These are phyloP conservation scores for Amniculicola lignicola DNA, from an alignment of 495 filamentous ascomycete species.

Conservation along the genomic window DNA sequence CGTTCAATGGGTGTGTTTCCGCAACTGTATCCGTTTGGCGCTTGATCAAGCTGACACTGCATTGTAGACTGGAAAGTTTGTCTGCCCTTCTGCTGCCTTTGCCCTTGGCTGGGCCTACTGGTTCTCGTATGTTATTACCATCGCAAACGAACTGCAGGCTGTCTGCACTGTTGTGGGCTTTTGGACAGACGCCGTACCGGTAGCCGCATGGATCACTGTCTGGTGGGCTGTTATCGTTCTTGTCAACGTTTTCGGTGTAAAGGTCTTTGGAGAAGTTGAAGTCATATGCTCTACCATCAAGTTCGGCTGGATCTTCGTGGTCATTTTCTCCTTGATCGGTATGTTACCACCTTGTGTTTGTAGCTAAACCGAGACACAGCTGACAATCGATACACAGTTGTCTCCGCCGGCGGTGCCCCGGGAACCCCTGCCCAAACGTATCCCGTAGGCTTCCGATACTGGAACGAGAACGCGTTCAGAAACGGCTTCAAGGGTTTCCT, in stretches of 20 bases:
- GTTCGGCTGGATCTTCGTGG: conserved; percentile 36
- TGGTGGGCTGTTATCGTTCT: conserved; percentile 31
- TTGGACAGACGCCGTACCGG: conserved; percentile 33
- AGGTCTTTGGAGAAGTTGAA: conserved; percentile 33
- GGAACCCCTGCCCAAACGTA: conserved; percentile 2
- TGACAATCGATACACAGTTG: conserved; percentile 10
- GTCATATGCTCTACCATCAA: conserved; percentile 33
- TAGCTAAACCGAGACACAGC: neutral
- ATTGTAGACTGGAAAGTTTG: conserved; percentile 31
- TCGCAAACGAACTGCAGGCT: conserved; percentile 36
- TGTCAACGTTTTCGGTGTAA: conserved; percentile 30
- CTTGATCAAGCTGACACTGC: no score
- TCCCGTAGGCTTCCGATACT: conserved; percentile 36
- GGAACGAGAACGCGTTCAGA: conserved; percentile 27
- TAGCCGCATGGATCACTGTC: conserved; percentile 34
- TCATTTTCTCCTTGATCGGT: conserved; percentile 35
- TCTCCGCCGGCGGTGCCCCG: conserved; percentile 31
- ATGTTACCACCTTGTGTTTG: neutral
- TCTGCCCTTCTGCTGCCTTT: conserved; percentile 33
- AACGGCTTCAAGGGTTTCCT: conserved; percentile 38
- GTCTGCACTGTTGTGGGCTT: conserved; percentile 30
- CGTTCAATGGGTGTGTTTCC: conserved; percentile 28
- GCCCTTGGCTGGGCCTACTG: conserved; percentile 37
- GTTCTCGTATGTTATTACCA: conserved; percentile 32
- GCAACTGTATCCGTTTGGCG: neutral